These are phyloP conservation scores for Beauveria caledonica DNA, from an alignment of 2,329 filamentous ascomycete species.

Conservation along the genomic window DNA sequence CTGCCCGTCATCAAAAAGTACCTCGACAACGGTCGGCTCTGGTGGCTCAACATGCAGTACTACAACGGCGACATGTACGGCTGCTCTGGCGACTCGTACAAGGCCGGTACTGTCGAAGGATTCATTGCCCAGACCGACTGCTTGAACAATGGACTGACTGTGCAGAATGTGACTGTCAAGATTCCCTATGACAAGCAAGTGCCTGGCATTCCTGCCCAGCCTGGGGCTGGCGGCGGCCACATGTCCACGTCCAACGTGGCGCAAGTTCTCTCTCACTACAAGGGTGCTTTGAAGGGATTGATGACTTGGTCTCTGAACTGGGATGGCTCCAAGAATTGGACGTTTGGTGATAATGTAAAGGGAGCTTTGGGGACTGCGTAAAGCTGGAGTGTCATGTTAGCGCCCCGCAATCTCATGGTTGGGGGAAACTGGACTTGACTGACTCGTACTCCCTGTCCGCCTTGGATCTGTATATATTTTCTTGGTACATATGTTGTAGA, in stretches of 20 bases:
- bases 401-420: neutral
- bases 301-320: constrained; percentile 32
- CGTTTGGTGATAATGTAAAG: constrained; percentile 25
- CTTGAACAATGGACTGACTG: constrained; percentile 23
- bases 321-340: constrained; percentile 27
- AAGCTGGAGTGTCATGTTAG: neutral
- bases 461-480: neutral
- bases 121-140: constrained; percentile 29
- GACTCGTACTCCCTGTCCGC: no score
- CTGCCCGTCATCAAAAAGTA: constrained; percentile 31
- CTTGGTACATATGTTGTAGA: neutral
- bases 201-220: constrained; percentile 28
- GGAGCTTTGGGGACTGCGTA: neutral
- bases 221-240: constrained; percentile 25
- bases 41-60: constrained; percentile 31
- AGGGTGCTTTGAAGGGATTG: constrained; percentile 24
- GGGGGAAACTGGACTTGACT: neutral
- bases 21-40: constrained; percentile 26
- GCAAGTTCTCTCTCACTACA: constrained; percentile 24
- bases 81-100: constrained; percentile 25
- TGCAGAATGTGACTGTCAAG: constrained; percentile 25
- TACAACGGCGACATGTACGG: constrained; percentile 31
- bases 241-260: constrained; percentile 23
- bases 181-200: constrained; percentile 27
- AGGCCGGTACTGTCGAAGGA: constrained; percentile 23